A percentile compares a stretch with the other conserved stretches of the same genome.
Evolutionary conservation across 176 grass and related monocot genomes (phyloP).

Genomic region (Raddia distichophylla): DNA sequence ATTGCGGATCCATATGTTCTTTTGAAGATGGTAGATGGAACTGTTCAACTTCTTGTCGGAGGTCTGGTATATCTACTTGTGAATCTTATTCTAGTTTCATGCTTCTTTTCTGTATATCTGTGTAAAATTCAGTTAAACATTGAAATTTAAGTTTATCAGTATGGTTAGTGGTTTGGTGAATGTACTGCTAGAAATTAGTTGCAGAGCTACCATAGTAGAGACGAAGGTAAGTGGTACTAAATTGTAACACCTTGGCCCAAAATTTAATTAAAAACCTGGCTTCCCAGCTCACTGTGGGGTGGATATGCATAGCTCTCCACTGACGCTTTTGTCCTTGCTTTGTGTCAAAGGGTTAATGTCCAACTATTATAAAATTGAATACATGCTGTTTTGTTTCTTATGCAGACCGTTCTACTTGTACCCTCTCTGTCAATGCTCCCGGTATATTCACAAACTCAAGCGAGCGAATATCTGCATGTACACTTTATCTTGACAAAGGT

Average conservation of each 20-base stretch:
- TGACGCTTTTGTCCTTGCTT: no score
- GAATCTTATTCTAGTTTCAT: background rate
- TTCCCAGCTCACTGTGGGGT: no score
- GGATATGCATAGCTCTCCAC: no score
- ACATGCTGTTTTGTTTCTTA: slow-evolving; percentile 32
- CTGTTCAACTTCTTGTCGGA: slow-evolving; percentile 91
- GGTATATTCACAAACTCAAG: slow-evolving; percentile 58
- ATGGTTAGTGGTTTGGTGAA: background rate
- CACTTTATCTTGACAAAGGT: slow-evolving; percentile 88
- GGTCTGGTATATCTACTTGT: slow-evolving; percentile 45
- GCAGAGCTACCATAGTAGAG: background rate
- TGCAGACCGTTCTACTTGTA: slow-evolving; percentile 78
- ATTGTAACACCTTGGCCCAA: background rate
- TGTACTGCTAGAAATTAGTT: slow-evolving; percentile 2
- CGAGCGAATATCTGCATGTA: slow-evolving; percentile 68
- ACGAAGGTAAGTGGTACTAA: background rate
- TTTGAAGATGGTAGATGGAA: slow-evolving; percentile 89
- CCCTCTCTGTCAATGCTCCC: slow-evolving; percentile 68
- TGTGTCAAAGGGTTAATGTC: background rate
- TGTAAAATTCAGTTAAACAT: slow-evolving; percentile 5
- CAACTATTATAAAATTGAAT: slow-evolving; percentile 15
- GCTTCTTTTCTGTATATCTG: background rate
- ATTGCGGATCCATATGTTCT: slow-evolving; percentile 93
- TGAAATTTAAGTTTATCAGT: slow-evolving; percentile 7
- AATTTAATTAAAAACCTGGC: no score